Evolutionary conservation across 2,329 filamentous ascomycete species (phyloP).

Genomic region (Stemphylium beticola): DNA sequence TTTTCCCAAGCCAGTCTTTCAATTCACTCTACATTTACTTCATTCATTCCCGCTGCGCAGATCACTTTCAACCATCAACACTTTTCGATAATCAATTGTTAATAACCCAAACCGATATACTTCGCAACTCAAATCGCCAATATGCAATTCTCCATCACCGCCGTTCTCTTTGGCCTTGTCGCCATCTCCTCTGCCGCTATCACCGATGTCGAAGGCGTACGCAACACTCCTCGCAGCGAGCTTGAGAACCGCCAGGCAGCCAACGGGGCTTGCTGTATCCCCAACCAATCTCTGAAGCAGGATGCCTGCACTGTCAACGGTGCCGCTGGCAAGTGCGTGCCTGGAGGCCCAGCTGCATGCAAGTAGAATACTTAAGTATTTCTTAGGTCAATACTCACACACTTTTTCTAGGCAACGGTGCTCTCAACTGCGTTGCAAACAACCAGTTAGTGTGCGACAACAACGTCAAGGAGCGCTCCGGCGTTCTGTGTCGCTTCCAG

Average conservation of each 20-base stretch:
- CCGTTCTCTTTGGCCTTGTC: constrained; percentile 25
- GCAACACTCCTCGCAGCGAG: constrained; percentile 12
- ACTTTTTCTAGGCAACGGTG: constrained; percentile 13
- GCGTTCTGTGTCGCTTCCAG: constrained; percentile 23
- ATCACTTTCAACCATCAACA: constrained; percentile 20
- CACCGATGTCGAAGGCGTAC: constrained; percentile 23
- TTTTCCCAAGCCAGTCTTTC: constrained; percentile 16
- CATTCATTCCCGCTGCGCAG: constrained; percentile 24
- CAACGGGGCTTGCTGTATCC: constrained; percentile 23
- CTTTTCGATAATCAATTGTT: constrained; percentile 4
- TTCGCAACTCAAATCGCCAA: constrained; percentile 4
- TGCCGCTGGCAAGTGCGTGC: constrained; percentile 25
- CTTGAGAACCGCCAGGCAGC: constrained; percentile 21
- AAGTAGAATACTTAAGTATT: constrained; percentile 2
- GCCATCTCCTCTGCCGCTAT: constrained; percentile 25
- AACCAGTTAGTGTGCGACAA: constrained; percentile 23
- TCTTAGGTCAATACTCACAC: not conserved
- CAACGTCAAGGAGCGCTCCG: constrained; percentile 20
- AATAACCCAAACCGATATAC: not conserved
- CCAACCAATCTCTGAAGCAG: constrained; percentile 18
- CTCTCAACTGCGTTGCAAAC: constrained; percentile 27
- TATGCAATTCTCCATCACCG: constrained; percentile 20
- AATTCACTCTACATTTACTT: constrained; percentile 11
- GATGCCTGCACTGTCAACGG: constrained; percentile 25
- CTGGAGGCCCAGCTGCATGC: constrained; percentile 22